A percentile compares a stretch with the other conserved stretches of the same genome.
Evolutionary conservation across 1,284 basidiomycete species (phyloP).

Genomic region (Singerocomus rubriflavus): DNA sequence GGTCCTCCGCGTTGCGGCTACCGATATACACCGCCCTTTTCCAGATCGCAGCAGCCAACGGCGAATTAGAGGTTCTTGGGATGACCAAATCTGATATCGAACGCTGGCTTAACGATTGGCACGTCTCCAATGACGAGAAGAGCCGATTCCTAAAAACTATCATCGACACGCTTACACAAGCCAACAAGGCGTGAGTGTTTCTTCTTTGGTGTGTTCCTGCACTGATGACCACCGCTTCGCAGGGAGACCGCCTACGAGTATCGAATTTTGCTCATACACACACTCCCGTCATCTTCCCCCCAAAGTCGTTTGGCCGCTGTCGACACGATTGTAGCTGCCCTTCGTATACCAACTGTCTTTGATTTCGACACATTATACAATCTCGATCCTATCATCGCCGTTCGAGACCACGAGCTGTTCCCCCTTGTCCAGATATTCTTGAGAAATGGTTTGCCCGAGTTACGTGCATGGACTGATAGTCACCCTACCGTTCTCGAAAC

Average conservation of each 20-base stretch:
- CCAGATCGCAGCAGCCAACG: constrained; percentile 59
- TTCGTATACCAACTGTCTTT: constrained; percentile 70
- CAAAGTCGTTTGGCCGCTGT: constrained; percentile 52
- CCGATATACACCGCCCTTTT: constrained; percentile 69
- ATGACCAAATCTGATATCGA: constrained; percentile 63
- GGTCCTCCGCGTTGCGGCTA: constrained; percentile 64
- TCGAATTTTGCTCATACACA: constrained; percentile 57
- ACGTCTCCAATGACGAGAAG: constrained; percentile 64
- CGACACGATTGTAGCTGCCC: constrained; percentile 62
- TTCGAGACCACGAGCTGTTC: constrained; percentile 66
- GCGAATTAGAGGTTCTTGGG: constrained; percentile 68
- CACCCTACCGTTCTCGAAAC: constrained; percentile 54
- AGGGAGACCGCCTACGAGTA: constrained; percentile 66
- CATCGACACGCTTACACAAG: constrained; percentile 59
- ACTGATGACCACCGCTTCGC: not conserved
- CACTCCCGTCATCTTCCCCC: constrained; percentile 52
- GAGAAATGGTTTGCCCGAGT: constrained; percentile 63
- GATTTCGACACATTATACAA: constrained; percentile 83
- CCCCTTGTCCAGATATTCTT: constrained; percentile 72
- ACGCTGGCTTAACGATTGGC: constrained; percentile 79
- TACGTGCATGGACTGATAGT: constrained; percentile 57
- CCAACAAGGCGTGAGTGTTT: constrained; percentile 53
- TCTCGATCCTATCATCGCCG: constrained; percentile 67
- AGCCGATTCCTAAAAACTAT: constrained; percentile 68
- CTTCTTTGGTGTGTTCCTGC: not conserved